Percentiles rank a stretch among this genome's conserved stretches.
phyloP scores from a whole-genome alignment of 2,329 filamentous ascomycete genomes.

The Didymella segeticola region DNA sequence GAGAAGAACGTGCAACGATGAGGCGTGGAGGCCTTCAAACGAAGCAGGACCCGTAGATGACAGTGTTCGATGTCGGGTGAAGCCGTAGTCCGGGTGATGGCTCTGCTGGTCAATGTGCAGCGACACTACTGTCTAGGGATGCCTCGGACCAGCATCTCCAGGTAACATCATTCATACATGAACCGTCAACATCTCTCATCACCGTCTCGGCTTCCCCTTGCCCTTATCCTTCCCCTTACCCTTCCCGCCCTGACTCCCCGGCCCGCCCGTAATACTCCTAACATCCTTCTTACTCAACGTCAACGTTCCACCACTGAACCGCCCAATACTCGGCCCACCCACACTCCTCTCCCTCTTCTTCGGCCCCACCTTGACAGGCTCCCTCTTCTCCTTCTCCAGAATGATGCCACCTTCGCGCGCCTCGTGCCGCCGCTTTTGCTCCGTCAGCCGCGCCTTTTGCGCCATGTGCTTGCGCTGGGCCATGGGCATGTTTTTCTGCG shows the following conservation, averaged over 20 bases:
- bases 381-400: conserved; percentile 67
- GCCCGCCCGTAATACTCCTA: conserved; percentile 62
- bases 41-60: too few species aligned
- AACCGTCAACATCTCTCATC: not conserved
- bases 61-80: too few species aligned
- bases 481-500: conserved; percentile 89
- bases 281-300: conserved; percentile 81
- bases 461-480: conserved; percentile 83
- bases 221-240: conserved; percentile 21
- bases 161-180: too few species aligned
- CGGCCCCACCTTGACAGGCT: conserved; percentile 56
- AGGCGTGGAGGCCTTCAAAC: too few species aligned
- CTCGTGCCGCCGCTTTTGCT: conserved; percentile 75
- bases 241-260: conserved; percentile 54
- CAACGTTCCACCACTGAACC: conserved; percentile 79
- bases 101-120: too few species aligned
- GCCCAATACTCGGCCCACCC: conserved; percentile 80
- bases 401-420: conserved; percentile 91
- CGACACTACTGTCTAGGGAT: too few species aligned
- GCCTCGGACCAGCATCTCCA: too few species aligned
- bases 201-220: conserved; percentile 12
- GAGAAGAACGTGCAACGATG: too few species aligned
- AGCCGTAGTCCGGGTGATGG: too few species aligned
- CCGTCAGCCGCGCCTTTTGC: conserved; percentile 68
- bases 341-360: conserved; percentile 66